Conservation (phyloP, 2,329 filamentous ascomycete genomes). For the Botrytis elliptica region DNA sequence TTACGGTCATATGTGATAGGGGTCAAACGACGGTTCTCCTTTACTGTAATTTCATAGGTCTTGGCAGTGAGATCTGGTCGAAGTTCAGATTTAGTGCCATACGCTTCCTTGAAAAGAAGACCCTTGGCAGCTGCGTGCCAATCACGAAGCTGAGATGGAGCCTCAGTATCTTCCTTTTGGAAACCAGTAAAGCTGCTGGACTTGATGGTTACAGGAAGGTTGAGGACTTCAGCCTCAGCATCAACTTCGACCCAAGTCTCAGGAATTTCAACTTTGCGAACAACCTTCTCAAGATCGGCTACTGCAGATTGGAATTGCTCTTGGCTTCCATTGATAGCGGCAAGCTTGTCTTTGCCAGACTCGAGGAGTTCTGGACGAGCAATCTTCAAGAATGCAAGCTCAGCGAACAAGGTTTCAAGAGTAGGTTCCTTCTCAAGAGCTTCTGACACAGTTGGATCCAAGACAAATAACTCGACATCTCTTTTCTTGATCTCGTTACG, state of each 20-base stretch:
- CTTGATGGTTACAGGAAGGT: slow-evolving; percentile 63
- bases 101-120: slow-evolving; percentile 92
- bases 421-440: slow-evolving; percentile 64
- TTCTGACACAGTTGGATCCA: slow-evolving; percentile 69
- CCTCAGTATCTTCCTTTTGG: slow-evolving; percentile 71
- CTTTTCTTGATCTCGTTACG: slow-evolving; percentile 71
- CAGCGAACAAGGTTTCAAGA: slow-evolving; percentile 65
- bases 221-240: slow-evolving; percentile 52
- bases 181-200: slow-evolving; percentile 81
- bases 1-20: slow-evolving; percentile 89
- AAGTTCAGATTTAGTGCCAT: slow-evolving; percentile 68
- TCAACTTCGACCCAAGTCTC: slow-evolving; percentile 76
- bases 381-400: slow-evolving; percentile 80
- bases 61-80: slow-evolving; percentile 84
- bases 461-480: slow-evolving; percentile 67
- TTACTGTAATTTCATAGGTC: slow-evolving; percentile 84
- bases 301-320: slow-evolving; percentile 54
- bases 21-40: slow-evolving; percentile 93
- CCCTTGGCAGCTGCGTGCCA: slow-evolving; percentile 87
- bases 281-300: slow-evolving; percentile 65
- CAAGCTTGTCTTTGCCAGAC: slow-evolving; percentile 65
- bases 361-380: slow-evolving; percentile 65
- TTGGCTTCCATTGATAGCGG: slow-evolving; percentile 55
- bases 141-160: slow-evolving; percentile 63
- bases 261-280: slow-evolving; percentile 73